These are phyloP conservation scores for Paramecium primaurelia DNA, from an alignment of 73 alveolate species.

Conservation along the genomic window DNA sequence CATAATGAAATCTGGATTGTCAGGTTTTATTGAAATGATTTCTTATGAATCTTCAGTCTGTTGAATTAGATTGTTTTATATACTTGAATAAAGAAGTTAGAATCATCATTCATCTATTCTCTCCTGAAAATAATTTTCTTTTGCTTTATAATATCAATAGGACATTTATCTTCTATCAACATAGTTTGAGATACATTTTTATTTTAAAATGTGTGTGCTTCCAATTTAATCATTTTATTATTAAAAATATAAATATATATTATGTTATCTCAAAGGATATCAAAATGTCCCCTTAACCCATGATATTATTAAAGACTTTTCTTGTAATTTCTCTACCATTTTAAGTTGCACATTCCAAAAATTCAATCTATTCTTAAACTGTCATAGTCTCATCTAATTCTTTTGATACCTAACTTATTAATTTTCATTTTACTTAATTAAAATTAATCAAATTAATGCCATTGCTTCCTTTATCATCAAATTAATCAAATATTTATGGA, in stretches of 20 bases:
- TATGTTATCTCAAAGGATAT: neutral
- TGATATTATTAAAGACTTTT: conserved; percentile 93
- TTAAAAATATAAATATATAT: neutral
- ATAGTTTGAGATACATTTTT: neutral
- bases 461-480: conserved; percentile 88
- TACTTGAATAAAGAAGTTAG: neutral
- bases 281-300: conserved; percentile 63
- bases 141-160: neutral
- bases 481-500: conserved; percentile 87
- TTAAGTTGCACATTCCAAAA: conserved; percentile 93
- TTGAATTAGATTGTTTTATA: neutral
- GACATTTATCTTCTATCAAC: neutral
- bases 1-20: neutral
- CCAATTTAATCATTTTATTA: neutral
- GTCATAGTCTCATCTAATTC: conserved; percentile 94
- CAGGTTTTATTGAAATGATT: neutral
- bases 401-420: conserved; percentile 63
- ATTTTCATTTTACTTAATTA: conserved; percentile 65
- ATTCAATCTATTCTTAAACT: conserved; percentile 84
- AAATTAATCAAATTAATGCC: conserved; percentile 82
- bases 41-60: conserved; percentile 27
- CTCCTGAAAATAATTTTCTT: neutral
- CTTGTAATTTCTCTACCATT: conserved; percentile 91
- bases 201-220: neutral
- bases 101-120: neutral